Base-by-base conservation (phyloP, 2,329 filamentous ascomycete species). In the Sarocladium brachiariae region DNA sequence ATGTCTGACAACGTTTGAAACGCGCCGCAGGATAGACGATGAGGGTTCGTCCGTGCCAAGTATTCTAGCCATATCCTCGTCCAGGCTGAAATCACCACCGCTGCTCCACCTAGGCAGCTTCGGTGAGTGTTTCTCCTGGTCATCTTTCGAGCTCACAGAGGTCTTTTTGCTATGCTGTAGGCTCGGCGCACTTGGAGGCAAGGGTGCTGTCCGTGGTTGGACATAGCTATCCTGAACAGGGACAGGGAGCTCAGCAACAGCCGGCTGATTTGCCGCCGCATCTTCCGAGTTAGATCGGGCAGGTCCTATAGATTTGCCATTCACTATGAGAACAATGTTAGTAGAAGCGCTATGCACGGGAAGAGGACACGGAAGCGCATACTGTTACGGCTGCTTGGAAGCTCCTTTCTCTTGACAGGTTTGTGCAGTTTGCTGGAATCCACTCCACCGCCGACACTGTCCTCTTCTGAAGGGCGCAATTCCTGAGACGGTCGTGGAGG, bases 1-100 rank as follows among this genome's bases (percentile, higher is more conserved):
- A 67, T 97, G 93, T 56, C 90, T 88, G 52, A 96, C 90, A 48
- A 89, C 91, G 63, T 96, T 96, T 7, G 93, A 97, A 35, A 96
- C 87, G 49, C 89, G 83, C 52, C 89, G 87, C 55, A 97, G 73
- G 54, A 96, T 87, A 1, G 88, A 92, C 23, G 88, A 84, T 27
- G 83, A 85, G 38, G 50, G 50, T 63, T 90, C 87, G 53, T 92
- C 89, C 18, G 81, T 84, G 35, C 83, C 86, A 53, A 96, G 75
- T 52, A 96, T 92, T 52, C 91, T 85, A 50, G 88, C 87, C 81
- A 96, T 89, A 63, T 97, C 93, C 66, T 96, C 91, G 57, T 97
- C 92, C 84, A 96, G 83, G 53, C 87, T 93, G 62, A 96, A 93
- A 57, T 95, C 90, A 50, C 84, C 89, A 49, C 88, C 89, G 38